A percentile compares a stretch with the other conserved stretches of the same genome.
phyloP scores from a whole-genome alignment of 352 stramenopile genomes.

The Phytophthora sojae region DNA sequence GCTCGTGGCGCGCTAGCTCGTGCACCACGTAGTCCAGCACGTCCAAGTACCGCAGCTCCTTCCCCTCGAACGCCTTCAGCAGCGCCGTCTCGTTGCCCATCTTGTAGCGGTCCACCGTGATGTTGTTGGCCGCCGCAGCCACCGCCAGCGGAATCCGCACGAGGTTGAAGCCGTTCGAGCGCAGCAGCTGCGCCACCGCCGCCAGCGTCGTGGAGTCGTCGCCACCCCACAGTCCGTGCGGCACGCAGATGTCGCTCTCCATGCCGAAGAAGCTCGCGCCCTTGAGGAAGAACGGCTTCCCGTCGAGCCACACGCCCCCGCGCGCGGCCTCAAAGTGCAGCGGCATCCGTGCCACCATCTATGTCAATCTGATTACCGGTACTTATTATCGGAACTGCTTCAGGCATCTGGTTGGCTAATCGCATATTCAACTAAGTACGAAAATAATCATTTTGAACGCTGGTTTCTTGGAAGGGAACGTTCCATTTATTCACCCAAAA shows the following conservation, averaged over 20 bases:
- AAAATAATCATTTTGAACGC: too few relatives aligned
- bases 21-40: conserved; percentile 60
- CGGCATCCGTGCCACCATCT: neutral
- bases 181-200: conserved; percentile 43
- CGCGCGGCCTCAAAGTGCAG: conserved; percentile 43
- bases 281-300: conserved; percentile 54
- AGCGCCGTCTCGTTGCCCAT: conserved; percentile 53
- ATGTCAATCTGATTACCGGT: neutral
- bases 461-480: too few relatives aligned
- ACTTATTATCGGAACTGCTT: too few relatives aligned
- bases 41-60: conserved; percentile 55
- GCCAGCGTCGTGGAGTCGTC: conserved; percentile 55
- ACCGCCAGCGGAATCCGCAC: conserved; percentile 61
- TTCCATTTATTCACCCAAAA: too few relatives aligned
- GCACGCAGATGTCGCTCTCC: conserved; percentile 66
- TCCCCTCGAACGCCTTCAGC: conserved; percentile 36
- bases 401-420: too few relatives aligned
- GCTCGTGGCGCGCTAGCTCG: conserved; percentile 32
- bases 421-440: too few relatives aligned
- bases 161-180: conserved; percentile 56
- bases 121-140: conserved; percentile 50
- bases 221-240: conserved; percentile 71
- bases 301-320: conserved; percentile 47
- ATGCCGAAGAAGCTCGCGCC: conserved; percentile 72
- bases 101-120: conserved; percentile 43